A percentile compares a stretch with the other conserved stretches of the same genome.
These are phyloP conservation scores for Marsdenia floribunda DNA, from an alignment of 257 asterid genomes.

Conservation along the genomic window DNA sequence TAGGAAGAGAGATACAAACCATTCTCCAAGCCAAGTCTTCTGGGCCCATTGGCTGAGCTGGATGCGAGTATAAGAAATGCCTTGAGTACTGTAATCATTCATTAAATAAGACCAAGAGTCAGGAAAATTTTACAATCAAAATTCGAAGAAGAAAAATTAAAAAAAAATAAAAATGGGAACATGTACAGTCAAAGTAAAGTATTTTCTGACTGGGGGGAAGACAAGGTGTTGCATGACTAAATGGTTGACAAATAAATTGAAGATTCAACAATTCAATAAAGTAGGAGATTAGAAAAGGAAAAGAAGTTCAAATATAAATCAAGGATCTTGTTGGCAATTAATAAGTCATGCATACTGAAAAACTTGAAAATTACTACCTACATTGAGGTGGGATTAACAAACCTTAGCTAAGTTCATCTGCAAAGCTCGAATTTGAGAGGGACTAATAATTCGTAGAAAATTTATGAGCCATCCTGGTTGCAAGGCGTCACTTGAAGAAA, in stretches of 20 bases:
- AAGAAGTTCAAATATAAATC: neutral
- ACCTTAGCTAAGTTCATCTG: constrained; percentile 83
- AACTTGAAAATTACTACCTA: neutral
- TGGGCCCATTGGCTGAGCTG: constrained; percentile 90
- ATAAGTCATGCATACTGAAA: neutral
- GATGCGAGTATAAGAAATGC: constrained; percentile 88
- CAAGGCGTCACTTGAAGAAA: constrained; percentile 70
- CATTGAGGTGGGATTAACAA: constrained; percentile 17
- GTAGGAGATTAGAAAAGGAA: neutral
- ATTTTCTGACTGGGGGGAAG: neutral
- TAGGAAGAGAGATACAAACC: constrained; percentile 42
- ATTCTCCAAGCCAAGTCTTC: constrained; percentile 95
- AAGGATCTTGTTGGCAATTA: neutral
- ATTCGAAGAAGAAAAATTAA: neutral
- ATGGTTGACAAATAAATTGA: neutral
- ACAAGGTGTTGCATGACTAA: neutral
- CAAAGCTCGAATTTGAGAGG: constrained; percentile 53
- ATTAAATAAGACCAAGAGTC: constrained; percentile 6
- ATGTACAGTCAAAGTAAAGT: neutral
- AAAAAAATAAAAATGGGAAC: no score
- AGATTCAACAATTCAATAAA: neutral
- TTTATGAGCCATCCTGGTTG: constrained; percentile 81
- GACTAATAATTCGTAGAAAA: constrained; percentile 56
- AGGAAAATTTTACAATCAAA: neutral
- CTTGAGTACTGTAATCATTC: constrained; percentile 61